A percentile compares a stretch with the other conserved stretches of the same genome.
These are phyloP conservation scores for Bipolaris gigantea DNA, from an alignment of 2,329 filamentous ascomycete genomes.

Conservation along the genomic window DNA sequence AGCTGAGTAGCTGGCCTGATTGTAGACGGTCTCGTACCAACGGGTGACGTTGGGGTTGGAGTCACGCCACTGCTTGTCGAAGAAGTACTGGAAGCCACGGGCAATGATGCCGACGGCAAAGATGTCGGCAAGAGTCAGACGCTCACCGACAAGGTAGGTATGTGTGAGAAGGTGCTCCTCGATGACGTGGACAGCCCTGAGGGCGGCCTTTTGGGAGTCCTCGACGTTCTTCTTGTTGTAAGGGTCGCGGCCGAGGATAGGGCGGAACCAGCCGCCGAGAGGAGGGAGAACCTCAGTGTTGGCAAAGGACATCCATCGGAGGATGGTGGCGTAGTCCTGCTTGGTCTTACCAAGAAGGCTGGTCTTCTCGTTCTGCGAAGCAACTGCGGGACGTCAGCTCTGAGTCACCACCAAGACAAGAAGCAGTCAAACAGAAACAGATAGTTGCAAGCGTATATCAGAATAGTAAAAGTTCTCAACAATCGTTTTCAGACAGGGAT, in stretches of 20 bases:
- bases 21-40: conserved; percentile 93
- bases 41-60: conserved; percentile 83
- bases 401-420: conserved; percentile 30
- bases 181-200: conserved; percentile 69
- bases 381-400: conserved; percentile 62
- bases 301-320: conserved; percentile 97
- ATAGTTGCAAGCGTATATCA: conserved; percentile 77
- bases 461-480: conserved; percentile 75
- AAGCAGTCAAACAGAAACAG: conserved; percentile 18
- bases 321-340: conserved; percentile 98
- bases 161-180: conserved; percentile 88
- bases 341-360: conserved; percentile 99
- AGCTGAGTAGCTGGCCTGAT: conserved; percentile 86
- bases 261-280: conserved; percentile 81
- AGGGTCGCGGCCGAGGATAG: conserved; percentile 74
- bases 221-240: conserved; percentile 99
- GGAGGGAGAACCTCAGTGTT: conserved; percentile 80
- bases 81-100: conserved; percentile 91
- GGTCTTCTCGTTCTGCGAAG: conserved; percentile 99
- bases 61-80: conserved; percentile 84
- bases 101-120: conserved; percentile 77
- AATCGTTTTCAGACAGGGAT: conserved; percentile 88
- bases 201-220: conserved; percentile 69
- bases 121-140: conserved; percentile 93
- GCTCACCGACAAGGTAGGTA: conserved; percentile 98